These are phyloP conservation scores for Epichloe sp. DNA, from an alignment of 2,329 filamentous ascomycete genomes.

Conservation along the genomic window DNA sequence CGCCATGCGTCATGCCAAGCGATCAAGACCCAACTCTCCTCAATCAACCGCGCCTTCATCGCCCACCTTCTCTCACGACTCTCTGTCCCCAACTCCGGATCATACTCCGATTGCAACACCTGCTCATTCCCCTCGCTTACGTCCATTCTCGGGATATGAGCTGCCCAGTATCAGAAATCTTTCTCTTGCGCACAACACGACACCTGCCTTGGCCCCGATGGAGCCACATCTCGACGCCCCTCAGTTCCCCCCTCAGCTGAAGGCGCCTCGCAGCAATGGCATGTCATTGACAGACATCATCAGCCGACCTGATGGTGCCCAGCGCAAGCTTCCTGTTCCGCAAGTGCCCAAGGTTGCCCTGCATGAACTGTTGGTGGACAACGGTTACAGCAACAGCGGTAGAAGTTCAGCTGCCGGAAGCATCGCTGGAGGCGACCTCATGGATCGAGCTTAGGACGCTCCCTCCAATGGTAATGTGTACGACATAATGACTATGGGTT, in stretches of 20 bases:
- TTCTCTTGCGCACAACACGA: slow-evolving; percentile 37
- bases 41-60: slow-evolving; percentile 93
- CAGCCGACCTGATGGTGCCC: slow-evolving; percentile 71
- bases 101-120: slow-evolving; percentile 97
- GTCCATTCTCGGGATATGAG: slow-evolving; percentile 66
- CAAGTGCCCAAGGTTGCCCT: slow-evolving; percentile 83
- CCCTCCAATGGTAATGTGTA: slow-evolving; percentile 15
- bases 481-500: slow-evolving; percentile 26
- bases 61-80: slow-evolving; percentile 92
- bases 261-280: slow-evolving; percentile 43
- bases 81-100: slow-evolving; percentile 86
- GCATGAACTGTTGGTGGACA: slow-evolving; percentile 65
- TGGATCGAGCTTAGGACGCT: slow-evolving; percentile 35
- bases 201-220: slow-evolving; percentile 44
- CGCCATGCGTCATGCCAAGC: slow-evolving; percentile 61
- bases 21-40: slow-evolving; percentile 84
- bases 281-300: slow-evolving; percentile 88
- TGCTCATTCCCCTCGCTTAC: slow-evolving; percentile 82
- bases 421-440: slow-evolving; percentile 57
- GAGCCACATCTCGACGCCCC: slow-evolving; percentile 39
- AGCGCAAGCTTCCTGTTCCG: slow-evolving; percentile 82
- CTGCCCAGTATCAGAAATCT: slow-evolving; percentile 70
- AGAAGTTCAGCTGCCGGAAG: slow-evolving; percentile 68
- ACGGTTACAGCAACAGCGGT: slow-evolving; percentile 56
- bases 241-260: slow-evolving; percentile 33